Conservation (phyloP, 352 stramenopile genomes). For the Phytophthora meadii region DNA sequence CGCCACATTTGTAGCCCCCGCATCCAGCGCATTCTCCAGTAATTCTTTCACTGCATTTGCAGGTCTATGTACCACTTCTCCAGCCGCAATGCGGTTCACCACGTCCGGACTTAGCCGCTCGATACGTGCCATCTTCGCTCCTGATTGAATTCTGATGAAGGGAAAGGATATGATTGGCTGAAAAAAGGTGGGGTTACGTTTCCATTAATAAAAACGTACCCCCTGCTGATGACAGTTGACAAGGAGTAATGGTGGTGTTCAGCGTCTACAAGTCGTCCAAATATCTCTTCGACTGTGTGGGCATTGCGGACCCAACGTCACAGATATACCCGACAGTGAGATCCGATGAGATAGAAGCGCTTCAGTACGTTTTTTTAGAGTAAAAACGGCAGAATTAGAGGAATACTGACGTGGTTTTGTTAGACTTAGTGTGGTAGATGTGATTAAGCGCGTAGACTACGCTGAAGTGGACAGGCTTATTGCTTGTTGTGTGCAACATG, state of each 20-base stretch:
- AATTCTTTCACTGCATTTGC: constrained; percentile 97
- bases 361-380: constrained; percentile 45
- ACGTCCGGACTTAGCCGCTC: constrained; percentile 90
- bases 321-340: constrained; percentile 35
- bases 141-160: constrained; percentile 35
- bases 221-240: constrained; percentile 1
- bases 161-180: constrained; percentile 45
- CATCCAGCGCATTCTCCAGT: constrained; percentile 99
- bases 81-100: constrained; percentile 95
- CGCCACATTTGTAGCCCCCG: constrained; percentile 86
- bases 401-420: too few species aligned
- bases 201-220: constrained; percentile 1
- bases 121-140: constrained; percentile 57
- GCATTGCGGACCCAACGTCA: constrained; percentile 16
- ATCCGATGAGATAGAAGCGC: constrained; percentile 46
- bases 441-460: constrained; percentile 69
- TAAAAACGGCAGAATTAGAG: constrained; percentile 5
- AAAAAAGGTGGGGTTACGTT: constrained; percentile 20
- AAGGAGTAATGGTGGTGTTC: constrained; percentile 46
- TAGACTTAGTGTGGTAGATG: constrained; percentile 53
- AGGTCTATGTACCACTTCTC: constrained; percentile 97
- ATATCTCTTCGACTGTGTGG: constrained; percentile 73
- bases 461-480: constrained; percentile 67
- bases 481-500: constrained; percentile 53
- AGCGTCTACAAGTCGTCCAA: constrained; percentile 72